phyloP scores from a whole-genome alignment of 1,284 basidiomycete genomes.

The Cerrena zonata region DNA sequence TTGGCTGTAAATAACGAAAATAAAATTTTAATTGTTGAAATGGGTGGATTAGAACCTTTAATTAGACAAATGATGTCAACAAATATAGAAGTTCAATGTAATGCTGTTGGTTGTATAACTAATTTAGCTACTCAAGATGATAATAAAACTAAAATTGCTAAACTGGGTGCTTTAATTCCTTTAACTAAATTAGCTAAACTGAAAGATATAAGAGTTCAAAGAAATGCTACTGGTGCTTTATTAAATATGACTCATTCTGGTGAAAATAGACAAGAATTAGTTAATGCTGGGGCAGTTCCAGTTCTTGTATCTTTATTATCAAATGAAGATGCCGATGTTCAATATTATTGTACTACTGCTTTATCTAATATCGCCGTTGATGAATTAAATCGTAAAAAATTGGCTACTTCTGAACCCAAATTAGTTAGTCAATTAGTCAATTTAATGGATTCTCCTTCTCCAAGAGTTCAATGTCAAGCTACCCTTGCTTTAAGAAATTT shows the following conservation, averaged over 20 bases:
- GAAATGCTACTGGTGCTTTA: conserved; percentile 96
- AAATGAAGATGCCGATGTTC: conserved; percentile 97
- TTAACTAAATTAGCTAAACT: conserved; percentile 93
- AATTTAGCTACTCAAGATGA: conserved; percentile 99
- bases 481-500: conserved; percentile 94
- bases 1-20: conserved; percentile 98
- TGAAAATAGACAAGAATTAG: conserved; percentile 98
- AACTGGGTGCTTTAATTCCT: conserved; percentile 95
- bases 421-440: conserved; percentile 91
- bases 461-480: conserved; percentile 99
- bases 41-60: conserved; percentile 94
- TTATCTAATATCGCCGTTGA: conserved; percentile 98
- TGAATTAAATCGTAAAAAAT: conserved; percentile 87
- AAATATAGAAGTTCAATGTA: conserved; percentile 99
- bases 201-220: conserved; percentile 98
- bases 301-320: conserved; percentile 93
- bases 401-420: conserved; percentile 91
- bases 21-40: conserved; percentile 96
- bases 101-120: conserved; percentile 99
- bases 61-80: conserved; percentile 99
- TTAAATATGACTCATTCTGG: conserved; percentile 99
- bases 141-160: conserved; percentile 99
- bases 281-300: conserved; percentile 97
- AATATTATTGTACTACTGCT: conserved; percentile 99
- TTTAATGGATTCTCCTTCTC: conserved; percentile 93